Evolutionary conservation across 306 rosid genomes (phyloP).

Genomic region (Cicer judaicum): DNA sequence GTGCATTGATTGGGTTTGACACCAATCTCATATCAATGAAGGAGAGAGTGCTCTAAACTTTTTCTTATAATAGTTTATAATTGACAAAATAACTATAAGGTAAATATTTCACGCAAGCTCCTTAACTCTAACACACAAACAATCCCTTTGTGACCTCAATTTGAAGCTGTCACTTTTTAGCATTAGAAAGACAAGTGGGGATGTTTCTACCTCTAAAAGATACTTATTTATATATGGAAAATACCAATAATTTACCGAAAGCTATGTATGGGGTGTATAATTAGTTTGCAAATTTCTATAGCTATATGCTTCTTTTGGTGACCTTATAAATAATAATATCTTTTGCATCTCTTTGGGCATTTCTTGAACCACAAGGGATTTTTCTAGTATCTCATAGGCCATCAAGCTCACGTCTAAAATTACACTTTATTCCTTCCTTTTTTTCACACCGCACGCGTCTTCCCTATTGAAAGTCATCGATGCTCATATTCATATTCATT

Average conservation of each 20-base stretch:
- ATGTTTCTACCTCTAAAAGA: slow-evolving; percentile 34
- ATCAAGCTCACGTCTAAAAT: slow-evolving; percentile 50
- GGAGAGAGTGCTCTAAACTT: background rate
- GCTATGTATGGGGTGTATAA: slow-evolving; percentile 32
- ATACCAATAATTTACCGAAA: slow-evolving; percentile 46
- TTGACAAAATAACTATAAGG: background rate
- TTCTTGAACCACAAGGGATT: slow-evolving; percentile 74
- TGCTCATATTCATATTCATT: slow-evolving; percentile 14
- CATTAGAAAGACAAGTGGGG: slow-evolving; percentile 39
- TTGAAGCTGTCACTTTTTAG: slow-evolving; percentile 34
- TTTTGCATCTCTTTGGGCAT: slow-evolving; percentile 39
- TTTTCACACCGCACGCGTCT: slow-evolving; percentile 67
- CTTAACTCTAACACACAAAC: background rate
- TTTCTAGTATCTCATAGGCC: slow-evolving; percentile 42
- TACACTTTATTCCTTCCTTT: slow-evolving; percentile 69
- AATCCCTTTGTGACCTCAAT: slow-evolving; percentile 16
- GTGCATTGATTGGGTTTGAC: too few relatives aligned
- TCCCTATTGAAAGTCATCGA: slow-evolving; percentile 49
- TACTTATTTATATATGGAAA: slow-evolving; percentile 30
- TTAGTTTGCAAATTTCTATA: slow-evolving; percentile 49
- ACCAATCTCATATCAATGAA: background rate
- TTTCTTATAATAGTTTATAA: background rate
- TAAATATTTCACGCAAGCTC: background rate
- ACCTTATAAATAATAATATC: background rate
- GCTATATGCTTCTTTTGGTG: slow-evolving; percentile 45